Conservation (phyloP, 805 yeast species). For the Yarrowia porcina region DNA sequence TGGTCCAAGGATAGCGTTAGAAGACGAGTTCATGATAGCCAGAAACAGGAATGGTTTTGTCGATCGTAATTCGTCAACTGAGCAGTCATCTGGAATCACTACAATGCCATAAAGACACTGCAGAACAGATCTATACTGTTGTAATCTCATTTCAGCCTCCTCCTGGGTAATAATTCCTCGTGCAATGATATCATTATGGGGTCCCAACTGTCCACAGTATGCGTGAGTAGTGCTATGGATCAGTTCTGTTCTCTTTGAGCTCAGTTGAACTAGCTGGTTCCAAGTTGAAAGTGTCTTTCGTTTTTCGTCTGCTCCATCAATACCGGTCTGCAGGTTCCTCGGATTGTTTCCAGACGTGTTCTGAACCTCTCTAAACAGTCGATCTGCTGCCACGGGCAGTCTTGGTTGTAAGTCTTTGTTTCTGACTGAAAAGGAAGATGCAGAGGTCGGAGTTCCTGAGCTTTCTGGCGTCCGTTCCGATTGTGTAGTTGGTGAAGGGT, state of each 20-base stretch:
- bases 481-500: slow-evolving; percentile 8
- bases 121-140: slow-evolving; percentile 48
- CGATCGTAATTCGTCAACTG: slow-evolving; percentile 49
- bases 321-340: not conserved
- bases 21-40: slow-evolving; percentile 60
- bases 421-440: slow-evolving; percentile 11
- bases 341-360: not conserved
- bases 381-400: not conserved
- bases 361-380: slow-evolving; percentile 6
- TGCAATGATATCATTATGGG: slow-evolving; percentile 44
- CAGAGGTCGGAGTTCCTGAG: not conserved
- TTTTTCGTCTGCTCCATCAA: not conserved
- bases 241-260: slow-evolving; percentile 6
- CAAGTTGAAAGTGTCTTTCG: slow-evolving; percentile 10
- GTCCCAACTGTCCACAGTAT: slow-evolving; percentile 26
- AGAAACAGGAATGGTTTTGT: slow-evolving; percentile 61
- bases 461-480: slow-evolving; percentile 11
- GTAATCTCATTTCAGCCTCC: slow-evolving; percentile 57
- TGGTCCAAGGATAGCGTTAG: slow-evolving; percentile 36
- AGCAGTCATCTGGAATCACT: slow-evolving; percentile 46
- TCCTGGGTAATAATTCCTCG: slow-evolving; percentile 54
- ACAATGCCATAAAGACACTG: slow-evolving; percentile 56
- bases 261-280: slow-evolving; percentile 3
- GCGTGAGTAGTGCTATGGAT: slow-evolving; percentile 3
- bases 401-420: slow-evolving; percentile 16